phyloP scores from a whole-genome alignment of 345 rosid genomes.

The Limnanthes douglasii region DNA sequence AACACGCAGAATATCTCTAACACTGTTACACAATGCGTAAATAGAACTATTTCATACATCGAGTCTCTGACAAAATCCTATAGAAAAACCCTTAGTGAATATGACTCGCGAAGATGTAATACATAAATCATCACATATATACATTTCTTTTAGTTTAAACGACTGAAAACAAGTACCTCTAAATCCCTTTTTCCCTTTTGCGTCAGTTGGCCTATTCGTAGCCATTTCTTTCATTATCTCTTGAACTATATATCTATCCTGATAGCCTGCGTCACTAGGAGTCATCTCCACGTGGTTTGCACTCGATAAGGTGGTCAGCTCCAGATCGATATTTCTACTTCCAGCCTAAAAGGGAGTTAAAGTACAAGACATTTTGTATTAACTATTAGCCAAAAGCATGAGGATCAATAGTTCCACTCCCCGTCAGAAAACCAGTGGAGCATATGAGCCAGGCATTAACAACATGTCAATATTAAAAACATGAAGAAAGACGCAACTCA shows the following conservation, averaged over 20 bases:
- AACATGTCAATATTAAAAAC: not conserved
- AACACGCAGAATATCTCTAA: no score
- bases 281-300: conserved; percentile 82
- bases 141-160: no score
- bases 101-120: no score
- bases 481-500: conserved; percentile 17
- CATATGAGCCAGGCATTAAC: not conserved
- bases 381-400: conserved; percentile 1
- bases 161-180: conserved; percentile 66
- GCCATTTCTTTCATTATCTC: conserved; percentile 98
- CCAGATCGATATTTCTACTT: conserved; percentile 73
- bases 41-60: no score
- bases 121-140: no score
- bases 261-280: conserved; percentile 95
- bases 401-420: not conserved
- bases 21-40: no score
- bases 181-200: conserved; percentile 70
- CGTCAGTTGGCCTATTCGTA: conserved; percentile 81
- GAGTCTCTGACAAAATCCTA: no score
- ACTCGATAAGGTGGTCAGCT: conserved; percentile 80
- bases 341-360: conserved; percentile 41
- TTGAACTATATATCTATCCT: conserved; percentile 91
- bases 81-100: no score
- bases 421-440: not conserved
- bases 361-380: not conserved